phyloP scores from a whole-genome alignment of 495 filamentous ascomycete species.

The Talaromyces wortmannii region DNA sequence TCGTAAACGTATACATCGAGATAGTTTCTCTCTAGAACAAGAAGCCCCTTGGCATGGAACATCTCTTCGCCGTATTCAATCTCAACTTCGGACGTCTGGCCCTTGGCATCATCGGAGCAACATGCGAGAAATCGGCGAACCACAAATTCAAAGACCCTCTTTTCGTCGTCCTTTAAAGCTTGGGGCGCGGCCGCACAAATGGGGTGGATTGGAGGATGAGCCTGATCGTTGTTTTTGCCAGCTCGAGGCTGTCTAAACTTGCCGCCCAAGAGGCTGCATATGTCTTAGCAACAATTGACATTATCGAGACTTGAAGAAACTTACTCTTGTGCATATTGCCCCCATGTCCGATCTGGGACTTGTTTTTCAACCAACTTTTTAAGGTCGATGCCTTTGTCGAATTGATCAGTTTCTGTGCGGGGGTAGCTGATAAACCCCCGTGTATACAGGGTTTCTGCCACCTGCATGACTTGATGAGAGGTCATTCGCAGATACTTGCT shows the following conservation, averaged over 20 bases:
- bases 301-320: background rate
- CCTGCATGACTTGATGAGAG: constrained; percentile 79
- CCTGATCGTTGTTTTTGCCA: constrained; percentile 87
- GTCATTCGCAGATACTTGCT: constrained; percentile 78
- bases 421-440: constrained; percentile 97
- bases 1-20: constrained; percentile 95
- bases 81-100: constrained; percentile 75
- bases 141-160: constrained; percentile 86
- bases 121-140: constrained; percentile 92
- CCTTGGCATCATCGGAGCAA: constrained; percentile 90
- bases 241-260: constrained; percentile 74
- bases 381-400: constrained; percentile 85
- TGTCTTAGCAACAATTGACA: background rate
- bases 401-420: constrained; percentile 93
- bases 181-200: constrained; percentile 65
- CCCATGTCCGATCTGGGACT: constrained; percentile 67
- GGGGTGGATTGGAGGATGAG: constrained; percentile 95
- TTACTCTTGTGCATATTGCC: constrained; percentile 67
- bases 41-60: constrained; percentile 73
- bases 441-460: constrained; percentile 85
- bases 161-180: constrained; percentile 58
- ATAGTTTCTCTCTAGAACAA: constrained; percentile 87
- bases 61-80: constrained; percentile 77
- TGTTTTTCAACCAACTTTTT: constrained; percentile 78
- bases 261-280: constrained; percentile 58